Base-by-base conservation (phyloP, 306 rosid genomes). In the Lithocarpus polystachyus region DNA sequence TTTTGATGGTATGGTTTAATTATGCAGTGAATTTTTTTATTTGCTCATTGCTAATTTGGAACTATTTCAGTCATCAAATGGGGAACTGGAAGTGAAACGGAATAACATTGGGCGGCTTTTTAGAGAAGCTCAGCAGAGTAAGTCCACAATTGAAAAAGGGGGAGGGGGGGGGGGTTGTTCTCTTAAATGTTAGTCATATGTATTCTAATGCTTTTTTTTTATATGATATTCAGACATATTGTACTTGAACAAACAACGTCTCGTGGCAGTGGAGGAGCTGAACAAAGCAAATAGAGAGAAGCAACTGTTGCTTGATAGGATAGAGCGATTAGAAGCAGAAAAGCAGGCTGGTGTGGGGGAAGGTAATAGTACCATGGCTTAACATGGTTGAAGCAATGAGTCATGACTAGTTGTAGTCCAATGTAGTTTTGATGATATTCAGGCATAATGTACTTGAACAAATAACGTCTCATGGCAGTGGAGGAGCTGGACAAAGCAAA, bases 41-140 rank as follows among this genome's bases (percentile, higher is more conserved):
- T 69, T 48, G 24, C 26, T 48, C 19, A 61, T 20, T 31, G 1
- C 9, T 78, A n/a, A 22, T 59, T 59, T 29, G 73, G 48, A 26
- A 24, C 68, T 67, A 33, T 77, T 74, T 60, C 80, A 91, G 93
- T 33, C 87, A 29, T 68, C 87, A 22, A 55, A 78, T 31, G 90
- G 79, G 55, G 88, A 70, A 67, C 68, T 74, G 56, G 82, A 75
- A 74, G 83, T 56, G 71, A 87, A 85, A 48, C 80, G 69, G 20
- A 75, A 37, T 56, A 85, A 89, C 20, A 81, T 92, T 84, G 89
- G 94, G 97, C 24, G 77, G 69, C 88, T 87, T 75, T 94, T 94
- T 87, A 86, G 77, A 75, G 96, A 90, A 88, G 97, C 98, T 82
- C 97, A 92, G 85, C 93, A 81, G 79, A 94, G 98, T 94, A 83